Base-by-base conservation (phyloP, 306 rosid genomes). In the Alnus rubra region DNA sequence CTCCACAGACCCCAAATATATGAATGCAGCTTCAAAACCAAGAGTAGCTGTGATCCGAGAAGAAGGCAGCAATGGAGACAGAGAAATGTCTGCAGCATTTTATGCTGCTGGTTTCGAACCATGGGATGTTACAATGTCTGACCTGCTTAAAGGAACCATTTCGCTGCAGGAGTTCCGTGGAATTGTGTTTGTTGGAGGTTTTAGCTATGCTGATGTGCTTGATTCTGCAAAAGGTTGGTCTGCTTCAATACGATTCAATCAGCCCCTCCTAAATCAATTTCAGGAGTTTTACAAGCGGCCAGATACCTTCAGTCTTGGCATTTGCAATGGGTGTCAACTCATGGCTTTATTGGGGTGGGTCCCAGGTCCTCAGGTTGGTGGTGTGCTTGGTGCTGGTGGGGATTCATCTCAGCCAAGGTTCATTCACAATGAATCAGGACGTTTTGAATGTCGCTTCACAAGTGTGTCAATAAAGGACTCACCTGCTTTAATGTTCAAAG, bases 161-260 rank as follows among this genome's bases (percentile, higher is more conserved):
- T 89, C 97, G 54, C 80, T 94, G 87, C 74, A 83, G 48, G 88
- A 88, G 63, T 94, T 94, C 52, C 82, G 87, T 13, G 97, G 97
- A 60, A 52, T 92, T 70, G 96, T 72, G 39, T 90, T 94, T 83
- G 97, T 94, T 74, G 98, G 98, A 76, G 98, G 98, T 62, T 94
- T 94, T 84, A 94, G 97, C 82, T 94, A 92, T 28, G 97, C 97
- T 3, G 97, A 94, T 69, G 98, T 94, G 83, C 97, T 94, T 72
- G 98, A 88, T 82, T 94, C 97, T 75, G 97, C 97, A 0, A 94
- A 94, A 85, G 98, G 97, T 72, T 94, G 98, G 98, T 85, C 93
- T 68, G 97, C 96, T 81, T 83, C 87, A 52, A 89, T 94, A 78
- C 83, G 97, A 76, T 92, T 94, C 79, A 92, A 92, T 50, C 91